A percentile compares a stretch with the other conserved stretches of the same genome.
Evolutionary conservation across 2,329 filamentous ascomycete genomes (phyloP).

Genomic region (Berkeleyomyces basicola): DNA sequence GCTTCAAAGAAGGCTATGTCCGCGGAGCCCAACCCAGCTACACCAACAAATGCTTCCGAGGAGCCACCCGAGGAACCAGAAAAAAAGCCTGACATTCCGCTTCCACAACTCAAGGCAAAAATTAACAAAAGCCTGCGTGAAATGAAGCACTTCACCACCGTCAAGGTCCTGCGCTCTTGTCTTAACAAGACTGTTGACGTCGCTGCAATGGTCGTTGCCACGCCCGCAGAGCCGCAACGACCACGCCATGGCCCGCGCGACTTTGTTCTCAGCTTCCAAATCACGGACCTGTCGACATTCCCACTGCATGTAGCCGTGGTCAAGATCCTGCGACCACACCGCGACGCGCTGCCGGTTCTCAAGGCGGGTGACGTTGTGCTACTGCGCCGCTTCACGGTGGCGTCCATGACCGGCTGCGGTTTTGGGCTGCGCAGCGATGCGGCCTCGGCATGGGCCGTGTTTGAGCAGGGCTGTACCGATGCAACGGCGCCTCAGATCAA

Average conservation of each 20-base stretch:
- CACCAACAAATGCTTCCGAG: neutral
- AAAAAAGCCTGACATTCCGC: constrained; percentile 15
- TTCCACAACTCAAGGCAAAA: constrained; percentile 26
- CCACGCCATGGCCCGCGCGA: constrained; percentile 42
- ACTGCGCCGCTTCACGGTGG: constrained; percentile 38
- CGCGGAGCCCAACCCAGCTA: neutral
- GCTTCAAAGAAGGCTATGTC: neutral
- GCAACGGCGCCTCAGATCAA: constrained; percentile 33
- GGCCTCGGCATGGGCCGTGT: constrained; percentile 45
- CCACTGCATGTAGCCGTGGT: constrained; percentile 35
- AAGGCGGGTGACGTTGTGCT: constrained; percentile 41
- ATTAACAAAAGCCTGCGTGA: constrained; percentile 30
- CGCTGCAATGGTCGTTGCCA: constrained; percentile 36
- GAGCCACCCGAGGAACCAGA: constrained; percentile 13
- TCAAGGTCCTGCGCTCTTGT: constrained; percentile 32
- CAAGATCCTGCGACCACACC: constrained; percentile 41
- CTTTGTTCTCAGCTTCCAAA: constrained; percentile 40
- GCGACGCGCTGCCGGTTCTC: constrained; percentile 37
- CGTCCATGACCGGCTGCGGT: constrained; percentile 35
- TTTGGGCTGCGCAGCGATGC: constrained; percentile 40
- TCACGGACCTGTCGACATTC: constrained; percentile 39
- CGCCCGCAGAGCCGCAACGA: constrained; percentile 33
- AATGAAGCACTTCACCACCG: constrained; percentile 36
- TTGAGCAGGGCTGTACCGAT: constrained; percentile 27
- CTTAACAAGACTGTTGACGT: constrained; percentile 29